Conservation (phyloP, 805 yeast genomes). For the Maudiozyma barnettii region DNA sequence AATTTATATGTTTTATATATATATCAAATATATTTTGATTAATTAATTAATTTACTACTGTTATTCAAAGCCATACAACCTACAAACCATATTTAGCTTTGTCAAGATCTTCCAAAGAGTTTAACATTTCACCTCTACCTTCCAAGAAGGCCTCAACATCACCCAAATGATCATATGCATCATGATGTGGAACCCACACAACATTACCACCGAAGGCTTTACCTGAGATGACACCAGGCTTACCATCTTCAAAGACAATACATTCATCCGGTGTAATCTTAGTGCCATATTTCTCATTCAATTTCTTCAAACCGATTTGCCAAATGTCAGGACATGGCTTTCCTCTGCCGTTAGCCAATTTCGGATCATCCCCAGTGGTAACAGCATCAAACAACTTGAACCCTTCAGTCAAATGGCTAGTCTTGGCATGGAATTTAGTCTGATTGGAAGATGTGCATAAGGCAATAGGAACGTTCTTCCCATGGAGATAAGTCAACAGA, state of each 20-base stretch:
- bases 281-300: slow-evolving; percentile 46
- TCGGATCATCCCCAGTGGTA: slow-evolving; percentile 81
- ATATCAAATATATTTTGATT: too few relatives aligned
- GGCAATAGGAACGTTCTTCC: slow-evolving; percentile 63
- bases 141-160: slow-evolving; percentile 43
- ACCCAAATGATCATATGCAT: slow-evolving; percentile 52
- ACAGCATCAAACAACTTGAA: slow-evolving; percentile 61
- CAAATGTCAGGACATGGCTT: slow-evolving; percentile 94
- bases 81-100: slow-evolving; percentile 37
- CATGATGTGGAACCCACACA: slow-evolving; percentile 89
- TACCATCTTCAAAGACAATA: slow-evolving; percentile 88
- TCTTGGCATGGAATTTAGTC: slow-evolving; percentile 58
- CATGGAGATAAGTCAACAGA: slow-evolving; percentile 45
- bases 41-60: too few relatives aligned
- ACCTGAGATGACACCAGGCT: slow-evolving; percentile 85
- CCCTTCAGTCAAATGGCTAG: slow-evolving; percentile 54
- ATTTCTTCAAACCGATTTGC: slow-evolving; percentile 62
- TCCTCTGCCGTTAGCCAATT: slow-evolving; percentile 78
- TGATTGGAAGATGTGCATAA: slow-evolving; percentile 78
- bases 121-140: slow-evolving; percentile 47
- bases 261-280: slow-evolving; percentile 66
- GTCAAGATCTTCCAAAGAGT: slow-evolving; percentile 46
- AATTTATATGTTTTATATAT: too few relatives aligned
- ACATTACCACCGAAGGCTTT: slow-evolving; percentile 73
- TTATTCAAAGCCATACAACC: slow-evolving; percentile 3